These are phyloP conservation scores for Neurospora sp. DNA, from an alignment of 495 filamentous ascomycete genomes.

Conservation along the genomic window DNA sequence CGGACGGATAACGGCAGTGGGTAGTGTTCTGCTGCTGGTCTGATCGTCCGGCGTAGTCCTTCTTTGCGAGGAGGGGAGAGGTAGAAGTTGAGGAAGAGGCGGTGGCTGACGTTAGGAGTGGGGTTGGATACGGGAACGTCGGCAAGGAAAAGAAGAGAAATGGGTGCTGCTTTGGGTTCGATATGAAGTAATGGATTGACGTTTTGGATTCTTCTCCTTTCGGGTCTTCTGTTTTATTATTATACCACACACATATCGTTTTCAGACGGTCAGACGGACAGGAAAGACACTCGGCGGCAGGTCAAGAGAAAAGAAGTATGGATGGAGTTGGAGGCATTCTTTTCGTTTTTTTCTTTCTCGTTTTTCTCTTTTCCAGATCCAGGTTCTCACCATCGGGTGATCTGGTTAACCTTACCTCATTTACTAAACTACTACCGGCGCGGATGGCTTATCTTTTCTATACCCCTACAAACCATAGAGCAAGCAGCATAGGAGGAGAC, in stretches of 20 bases:
- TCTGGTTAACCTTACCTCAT: not conserved
- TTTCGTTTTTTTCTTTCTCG: not conserved
- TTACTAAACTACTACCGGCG: not conserved
- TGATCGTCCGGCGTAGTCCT: not conserved
- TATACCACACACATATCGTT: not conserved
- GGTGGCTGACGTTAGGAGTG: not conserved
- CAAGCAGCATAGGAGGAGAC: not conserved
- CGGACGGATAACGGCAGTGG: slow-evolving; percentile 18
- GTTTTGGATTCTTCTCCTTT: not conserved
- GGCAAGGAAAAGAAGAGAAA: not conserved
- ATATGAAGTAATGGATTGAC: not conserved
- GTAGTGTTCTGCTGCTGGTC: not conserved
- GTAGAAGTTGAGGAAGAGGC: not conserved
- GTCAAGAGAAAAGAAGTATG: not conserved
- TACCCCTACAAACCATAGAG: not conserved
- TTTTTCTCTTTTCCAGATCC: not conserved
- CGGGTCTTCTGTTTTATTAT: not conserved
- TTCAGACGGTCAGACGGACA: not conserved
- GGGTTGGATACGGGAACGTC: not conserved
- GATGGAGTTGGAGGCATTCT: not conserved
- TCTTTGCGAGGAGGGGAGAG: not conserved
- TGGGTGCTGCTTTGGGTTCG: not conserved
- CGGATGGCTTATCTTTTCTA: not conserved
- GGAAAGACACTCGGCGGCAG: not conserved
- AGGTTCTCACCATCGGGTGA: not conserved